Base-by-base conservation (phyloP, 2,329 filamentous ascomycete species). In the Didymosphaeria variabile region DNA sequence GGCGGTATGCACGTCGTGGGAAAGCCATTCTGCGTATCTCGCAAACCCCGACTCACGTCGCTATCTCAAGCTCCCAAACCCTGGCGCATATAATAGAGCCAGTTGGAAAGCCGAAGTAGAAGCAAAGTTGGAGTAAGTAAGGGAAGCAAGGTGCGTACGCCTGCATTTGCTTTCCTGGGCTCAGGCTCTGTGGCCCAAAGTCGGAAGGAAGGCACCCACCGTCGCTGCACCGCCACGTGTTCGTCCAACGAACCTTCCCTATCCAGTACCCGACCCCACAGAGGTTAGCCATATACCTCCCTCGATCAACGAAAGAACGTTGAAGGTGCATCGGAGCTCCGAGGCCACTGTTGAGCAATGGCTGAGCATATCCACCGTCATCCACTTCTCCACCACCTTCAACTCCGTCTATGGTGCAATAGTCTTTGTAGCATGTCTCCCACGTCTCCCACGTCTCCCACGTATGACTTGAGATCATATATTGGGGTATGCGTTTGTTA, bases 391-490 rank as follows among this genome's bases (percentile, higher is more conserved):
- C 31, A 10, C 19, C 47, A 8, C 40, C 50, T 40, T 52, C 34
- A 8, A 17, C 50, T 52, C 40, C 50, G 5, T 52, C 50, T 17
- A 26, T 21, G 8, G 17, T 38, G 51, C n/a, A 31, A 13, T 44
- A 54, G 15, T 54, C 36, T 45, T 54, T 54, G 36, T 54, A 54
- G 6, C 38, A 54, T 29, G 32, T 54, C 38, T 54, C 51, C 8
- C 44, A 45, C 10, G 23, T 54, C 38, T 53, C 58, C 52, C 52
- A 42, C 17, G 32, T 53, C 36, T 54, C 53, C 53, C 53, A 60
- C 29, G 58, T 60, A 17, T 60, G 58, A 12, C 45, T 53, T 2
- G 57, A 40, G 46, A 60, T 57, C 8, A 36, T 15, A 47, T 60
- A 60, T 13, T 13, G 38, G 2, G 58, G 53, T 42, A 57, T 53